Evolutionary conservation across 306 rosid species (phyloP), one percentile per base, ranked within the genome.

Genomic region (Pyrus bretschneideri): DNA sequence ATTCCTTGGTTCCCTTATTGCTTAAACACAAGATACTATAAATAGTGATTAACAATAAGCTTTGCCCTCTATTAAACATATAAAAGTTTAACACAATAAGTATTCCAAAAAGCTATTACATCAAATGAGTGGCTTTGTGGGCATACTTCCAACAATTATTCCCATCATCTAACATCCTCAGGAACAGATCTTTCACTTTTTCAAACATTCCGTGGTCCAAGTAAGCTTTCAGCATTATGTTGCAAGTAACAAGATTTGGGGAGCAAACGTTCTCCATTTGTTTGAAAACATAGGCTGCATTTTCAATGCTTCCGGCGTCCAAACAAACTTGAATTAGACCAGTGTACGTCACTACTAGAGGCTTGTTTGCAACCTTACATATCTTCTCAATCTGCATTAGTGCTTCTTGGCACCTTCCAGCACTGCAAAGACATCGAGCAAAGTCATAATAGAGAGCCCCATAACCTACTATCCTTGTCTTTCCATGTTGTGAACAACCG

Each of bases 391-490:
- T 82, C 98, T 90, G 98, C 25, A 67, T 83, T 70, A 94, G 84
- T 77, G 96, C 98, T 79, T 94, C 98, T 27, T 79, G 76, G 81
- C 93, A 87, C 88, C 97, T 89, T 84, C 96, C 97, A 72, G 90
- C 92, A 58, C 89, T 86, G 81, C 98, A 92, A 70, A 94, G 97
- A 81, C 97, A 94, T 62, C 97, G 91, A 80, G 98, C 95, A 70
- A 92, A 91, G 80, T 94, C 98, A 83, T 94, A 94, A 86, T 94
- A 92, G 78, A 94, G 88, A 81, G 93, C 85, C 76, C 96, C 97
- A 83, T 97, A 92, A 45, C 98, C 97, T 60, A 94, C 96, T 80
- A 94, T 81, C 97, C 98, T 59, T 88, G 95, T 72, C 75, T 81
- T 93, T 94, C 98, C 98, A 94, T 94, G 70, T 88, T 84, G 67